Base-by-base conservation (phyloP, 2,329 filamentous ascomycete genomes). In the Stemphylium vesicarium region DNA sequence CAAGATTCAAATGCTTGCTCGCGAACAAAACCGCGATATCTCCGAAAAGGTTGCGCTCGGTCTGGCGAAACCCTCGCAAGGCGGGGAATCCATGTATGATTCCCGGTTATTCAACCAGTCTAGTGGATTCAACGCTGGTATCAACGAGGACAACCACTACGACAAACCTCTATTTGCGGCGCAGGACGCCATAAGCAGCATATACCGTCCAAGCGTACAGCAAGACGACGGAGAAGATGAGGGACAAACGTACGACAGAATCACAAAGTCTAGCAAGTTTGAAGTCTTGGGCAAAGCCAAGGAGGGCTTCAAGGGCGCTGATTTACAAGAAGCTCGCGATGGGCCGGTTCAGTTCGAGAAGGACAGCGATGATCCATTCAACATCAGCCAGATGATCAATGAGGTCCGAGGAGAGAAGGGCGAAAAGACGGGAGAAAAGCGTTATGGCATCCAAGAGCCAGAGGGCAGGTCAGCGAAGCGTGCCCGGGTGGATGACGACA, bases 121-220 rank as follows among this genome's bases (percentile, higher is more conserved):
- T 5, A 93, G 90, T 66, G 95, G 95, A 0, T 96, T 99, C 73
- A 89, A 92, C 65, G 85, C 88, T 47, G 95, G 94, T 0, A 92
- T 97, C 83, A 99, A 99, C 75, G 95, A 99, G 76, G 95, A 99
- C 75, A 95, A 99, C 71, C 87, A 88, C 0, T 99, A 98, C 79
- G 95, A 98, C 76, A 98, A 98, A 78, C 95, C 95, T 16, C 81
- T 99, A 7, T 99, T 99, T 74, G 93, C 93, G 0, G 94, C 95
- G 12, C 92, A 97, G 73, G 94, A 98, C 72, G 94, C 92, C 8
- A 92, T 97, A 68, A 95, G 86, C 78, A 94, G 88, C 74, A 98
- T 99, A 64, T 99, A 99, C 77, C 85, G 92, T 31, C 92, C 94
- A 1, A 85, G 85, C 18, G 85, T 89, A 20, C 82, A 83, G 38